A percentile compares a stretch with the other conserved stretches of the same genome.
Evolutionary conservation across 768 basidiomycete species (phyloP).

Genomic region (Psilocybe sp.): DNA sequence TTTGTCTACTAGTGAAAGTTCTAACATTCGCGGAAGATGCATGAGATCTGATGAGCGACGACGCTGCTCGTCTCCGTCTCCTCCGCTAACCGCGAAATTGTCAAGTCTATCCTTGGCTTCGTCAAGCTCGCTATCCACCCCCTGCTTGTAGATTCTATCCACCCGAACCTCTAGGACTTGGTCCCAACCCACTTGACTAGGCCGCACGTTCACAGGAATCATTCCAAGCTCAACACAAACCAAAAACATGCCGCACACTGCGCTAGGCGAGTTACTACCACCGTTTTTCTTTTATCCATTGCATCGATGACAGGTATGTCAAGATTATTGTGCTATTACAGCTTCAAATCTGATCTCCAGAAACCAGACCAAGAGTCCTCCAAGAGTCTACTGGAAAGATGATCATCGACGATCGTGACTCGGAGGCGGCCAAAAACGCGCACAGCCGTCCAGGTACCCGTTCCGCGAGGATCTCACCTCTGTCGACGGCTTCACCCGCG

Average conservation of each 20-base stretch:
- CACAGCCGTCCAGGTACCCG: conserved; percentile 63
- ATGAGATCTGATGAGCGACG: conserved; percentile 76
- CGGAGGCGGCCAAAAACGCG: conserved; percentile 34
- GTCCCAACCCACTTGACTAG: conserved; percentile 85
- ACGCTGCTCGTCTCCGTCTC: conserved; percentile 90
- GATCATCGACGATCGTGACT: conserved; percentile 60
- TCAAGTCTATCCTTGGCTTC: conserved; percentile 94
- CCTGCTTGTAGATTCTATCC: conserved; percentile 65
- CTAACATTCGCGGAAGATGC: conserved; percentile 50
- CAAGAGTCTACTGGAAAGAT: conserved; percentile 76
- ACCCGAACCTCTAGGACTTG: conserved; percentile 72
- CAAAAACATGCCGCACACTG: conserved; percentile 35
- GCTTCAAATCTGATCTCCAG: conserved; percentile 47
- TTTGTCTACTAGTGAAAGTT: too few species aligned
- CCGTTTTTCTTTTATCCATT: conserved; percentile 22
- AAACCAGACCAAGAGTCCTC: conserved; percentile 86
- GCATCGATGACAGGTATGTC: neutral
- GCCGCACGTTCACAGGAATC: conserved; percentile 98
- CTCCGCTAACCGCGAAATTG: conserved; percentile 94
- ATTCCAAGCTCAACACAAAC: conserved; percentile 92
- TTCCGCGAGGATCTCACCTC: conserved; percentile 71
- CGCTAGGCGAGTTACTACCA: conserved; percentile 69
- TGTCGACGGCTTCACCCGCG: too few species aligned
- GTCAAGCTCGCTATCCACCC: too few species aligned
- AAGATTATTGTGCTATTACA: conserved; percentile 19